Percentiles rank a stretch among this genome's conserved stretches.
Conservation (phyloP, 2,329 filamentous ascomycete species). For the Fusarium miscanthi region DNA sequence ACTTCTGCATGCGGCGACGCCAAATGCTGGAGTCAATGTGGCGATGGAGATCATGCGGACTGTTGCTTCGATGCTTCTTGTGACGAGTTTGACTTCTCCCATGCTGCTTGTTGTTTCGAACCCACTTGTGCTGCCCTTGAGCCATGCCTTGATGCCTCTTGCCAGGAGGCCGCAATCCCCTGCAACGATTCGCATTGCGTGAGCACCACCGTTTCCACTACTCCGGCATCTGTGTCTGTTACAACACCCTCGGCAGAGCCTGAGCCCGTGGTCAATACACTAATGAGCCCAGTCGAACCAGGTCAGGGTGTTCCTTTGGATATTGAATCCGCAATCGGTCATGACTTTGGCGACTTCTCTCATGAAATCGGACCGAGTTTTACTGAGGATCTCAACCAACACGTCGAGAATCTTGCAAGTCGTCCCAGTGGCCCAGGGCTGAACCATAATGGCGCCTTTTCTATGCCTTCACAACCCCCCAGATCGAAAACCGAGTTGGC, state of each 20-base stretch:
- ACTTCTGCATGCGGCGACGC: constrained; percentile 48
- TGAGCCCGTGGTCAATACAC: constrained; percentile 35
- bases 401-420: constrained; percentile 10
- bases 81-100: constrained; percentile 38
- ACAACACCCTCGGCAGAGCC: constrained; percentile 46
- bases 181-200: constrained; percentile 53
- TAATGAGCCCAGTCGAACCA: constrained; percentile 31
- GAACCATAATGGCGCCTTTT: constrained; percentile 9
- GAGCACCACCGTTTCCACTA: constrained; percentile 42
- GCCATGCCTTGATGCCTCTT: constrained; percentile 52
- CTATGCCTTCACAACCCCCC: constrained; percentile 1
- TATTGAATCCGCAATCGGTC: constrained; percentile 16
- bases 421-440: not conserved
- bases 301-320: constrained; percentile 21
- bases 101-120: constrained; percentile 45
- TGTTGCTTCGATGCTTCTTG: constrained; percentile 53
- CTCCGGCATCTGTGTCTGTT: constrained; percentile 44
- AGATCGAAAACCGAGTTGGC: constrained; percentile 24
- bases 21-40: constrained; percentile 51
- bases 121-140: constrained; percentile 50
- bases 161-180: constrained; percentile 46
- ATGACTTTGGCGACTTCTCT: constrained; percentile 15
- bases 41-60: constrained; percentile 46
- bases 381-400: constrained; percentile 13
- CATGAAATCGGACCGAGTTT: constrained; percentile 21